Percentiles rank a stretch among this genome's conserved stretches.
phyloP scores from a whole-genome alignment of 1,139 yeast species.

The Ogataea hybrid region DNA sequence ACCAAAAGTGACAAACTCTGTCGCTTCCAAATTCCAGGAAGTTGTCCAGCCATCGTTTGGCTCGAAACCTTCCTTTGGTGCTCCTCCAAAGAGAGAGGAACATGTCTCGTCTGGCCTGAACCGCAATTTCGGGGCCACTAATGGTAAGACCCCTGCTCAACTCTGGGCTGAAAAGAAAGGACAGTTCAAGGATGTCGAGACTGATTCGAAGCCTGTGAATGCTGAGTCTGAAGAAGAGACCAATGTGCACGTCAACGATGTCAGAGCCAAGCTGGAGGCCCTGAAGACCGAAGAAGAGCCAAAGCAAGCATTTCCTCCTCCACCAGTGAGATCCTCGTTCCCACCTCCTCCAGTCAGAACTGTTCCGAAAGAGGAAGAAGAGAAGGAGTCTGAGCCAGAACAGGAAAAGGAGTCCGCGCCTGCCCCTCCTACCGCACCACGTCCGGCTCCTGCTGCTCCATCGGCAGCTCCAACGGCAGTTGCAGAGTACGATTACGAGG shows the following conservation, averaged over 20 bases:
- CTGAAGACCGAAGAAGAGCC: slow-evolving; percentile 25
- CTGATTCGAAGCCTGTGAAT: slow-evolving; percentile 30
- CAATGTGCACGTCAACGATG: slow-evolving; percentile 27
- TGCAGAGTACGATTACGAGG: slow-evolving; percentile 67
- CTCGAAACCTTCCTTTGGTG: slow-evolving; percentile 44
- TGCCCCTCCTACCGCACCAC: slow-evolving; percentile 19
- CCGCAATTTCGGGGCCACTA: slow-evolving; percentile 66
- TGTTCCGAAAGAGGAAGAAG: slow-evolving; percentile 9
- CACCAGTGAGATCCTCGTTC: slow-evolving; percentile 29
- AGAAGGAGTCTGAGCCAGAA: slow-evolving; percentile 14
- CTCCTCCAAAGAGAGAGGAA: slow-evolving; percentile 37
- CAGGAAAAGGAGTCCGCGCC: slow-evolving; percentile 20
- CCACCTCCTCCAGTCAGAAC: slow-evolving; percentile 31
- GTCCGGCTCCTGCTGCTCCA: slow-evolving; percentile 17
- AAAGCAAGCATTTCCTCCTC: slow-evolving; percentile 29
- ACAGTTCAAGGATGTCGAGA: slow-evolving; percentile 46
- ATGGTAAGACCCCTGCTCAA: slow-evolving; percentile 93
- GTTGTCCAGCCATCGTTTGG: slow-evolving; percentile 49
- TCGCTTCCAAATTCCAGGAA: slow-evolving; percentile 47
- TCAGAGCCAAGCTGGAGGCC: slow-evolving; percentile 28
- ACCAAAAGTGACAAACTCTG: slow-evolving; percentile 55
- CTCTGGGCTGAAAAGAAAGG: slow-evolving; percentile 93
- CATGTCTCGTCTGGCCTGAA: slow-evolving; percentile 62
- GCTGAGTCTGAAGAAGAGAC: slow-evolving; percentile 27
- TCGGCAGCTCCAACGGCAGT: slow-evolving; percentile 40